Evolutionary conservation across 1,284 basidiomycete species (phyloP).

Genomic region (Pseudozyma hubeiensis): DNA sequence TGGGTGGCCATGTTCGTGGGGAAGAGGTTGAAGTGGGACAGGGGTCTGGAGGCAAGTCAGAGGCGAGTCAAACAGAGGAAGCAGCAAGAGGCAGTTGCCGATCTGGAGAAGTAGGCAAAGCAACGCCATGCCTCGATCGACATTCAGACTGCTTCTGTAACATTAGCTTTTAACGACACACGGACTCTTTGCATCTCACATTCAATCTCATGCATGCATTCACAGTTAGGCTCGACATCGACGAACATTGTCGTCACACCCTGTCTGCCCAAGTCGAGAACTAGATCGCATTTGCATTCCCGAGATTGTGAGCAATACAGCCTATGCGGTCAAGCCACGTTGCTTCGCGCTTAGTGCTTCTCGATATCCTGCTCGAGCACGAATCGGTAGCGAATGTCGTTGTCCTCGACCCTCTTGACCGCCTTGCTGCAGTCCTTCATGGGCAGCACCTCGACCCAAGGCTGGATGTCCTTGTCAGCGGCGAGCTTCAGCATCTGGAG

Average conservation of each 20-base stretch:
- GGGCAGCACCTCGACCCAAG: slow-evolving; percentile 72
- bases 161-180: too few species aligned
- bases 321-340: too few species aligned
- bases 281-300: too few species aligned
- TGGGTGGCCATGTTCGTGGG: slow-evolving; percentile 77
- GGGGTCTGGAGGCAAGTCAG: slow-evolving; percentile 12
- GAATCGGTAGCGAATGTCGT: slow-evolving; percentile 69
- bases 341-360: slow-evolving; percentile 24
- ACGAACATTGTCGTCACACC: too few species aligned
- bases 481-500: slow-evolving; percentile 69
- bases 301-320: too few species aligned
- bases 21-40: slow-evolving; percentile 48
- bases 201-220: too few species aligned
- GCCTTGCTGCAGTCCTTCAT: slow-evolving; percentile 76
- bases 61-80: neutral
- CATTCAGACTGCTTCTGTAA: too few species aligned
- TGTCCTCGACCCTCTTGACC: slow-evolving; percentile 73
- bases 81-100: slow-evolving; percentile 2
- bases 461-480: slow-evolving; percentile 63
- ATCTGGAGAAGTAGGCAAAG: slow-evolving; percentile 24
- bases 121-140: too few species aligned
- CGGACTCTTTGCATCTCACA: too few species aligned
- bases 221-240: too few species aligned
- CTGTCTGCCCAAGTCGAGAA: too few species aligned
- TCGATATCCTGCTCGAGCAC: slow-evolving; percentile 60